Evolutionary conservation across 1,284 basidiomycete genomes (phyloP), one percentile per base, ranked within the genome.

Genomic region (Porogramme epimiltina): DNA sequence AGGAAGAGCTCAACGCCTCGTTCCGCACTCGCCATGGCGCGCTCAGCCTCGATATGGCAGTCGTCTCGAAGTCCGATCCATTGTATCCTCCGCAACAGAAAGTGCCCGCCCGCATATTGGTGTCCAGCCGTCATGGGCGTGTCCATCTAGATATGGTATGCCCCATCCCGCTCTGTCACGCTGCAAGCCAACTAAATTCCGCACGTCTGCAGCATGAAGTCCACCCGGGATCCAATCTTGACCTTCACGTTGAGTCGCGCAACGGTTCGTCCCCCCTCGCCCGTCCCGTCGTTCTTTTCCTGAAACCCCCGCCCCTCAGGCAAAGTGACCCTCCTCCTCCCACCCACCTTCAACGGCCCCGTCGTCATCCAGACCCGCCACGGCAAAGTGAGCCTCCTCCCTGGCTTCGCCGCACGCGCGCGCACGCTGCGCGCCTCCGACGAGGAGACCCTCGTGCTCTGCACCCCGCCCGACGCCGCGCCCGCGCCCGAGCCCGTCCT

Each of bases 21-120:
- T 66, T 69, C 58, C 51, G 60, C 26, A 66, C 67, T 0, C 63
- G 62, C 10, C 63, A 66, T 39, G 65, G 66, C 11, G 41, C 54
- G 18, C 61, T 69, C 44, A 56, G 37, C 47, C 55, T 67, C 22
- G 54, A 59, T 22, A 9, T 62, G 11, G 52, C 56, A 13, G 49
- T 62, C 24, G 52, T 61, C 22, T 33, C n/a, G 10, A 24, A 13
- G 20, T 46, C 16, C 37, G n/a, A 18, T 38, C 49, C 16, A 25
- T 36, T 3, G 40, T 24, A 11, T 11, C 20, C 2, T 47, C 25
- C 34, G 34, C 34, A 18, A n/a, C 6, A 13, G 28, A 58, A 48
- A 23, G 19, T 47, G n/a, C 54, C 50, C 4, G 56, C 63, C 3
- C 57, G 61, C 23, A 54, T 67, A 19, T 52, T 62, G 44, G 57